These are phyloP conservation scores for Kickxella alabastrina DNA, from an alignment of 192 early-diverging fungal species.

Conservation along the genomic window DNA sequence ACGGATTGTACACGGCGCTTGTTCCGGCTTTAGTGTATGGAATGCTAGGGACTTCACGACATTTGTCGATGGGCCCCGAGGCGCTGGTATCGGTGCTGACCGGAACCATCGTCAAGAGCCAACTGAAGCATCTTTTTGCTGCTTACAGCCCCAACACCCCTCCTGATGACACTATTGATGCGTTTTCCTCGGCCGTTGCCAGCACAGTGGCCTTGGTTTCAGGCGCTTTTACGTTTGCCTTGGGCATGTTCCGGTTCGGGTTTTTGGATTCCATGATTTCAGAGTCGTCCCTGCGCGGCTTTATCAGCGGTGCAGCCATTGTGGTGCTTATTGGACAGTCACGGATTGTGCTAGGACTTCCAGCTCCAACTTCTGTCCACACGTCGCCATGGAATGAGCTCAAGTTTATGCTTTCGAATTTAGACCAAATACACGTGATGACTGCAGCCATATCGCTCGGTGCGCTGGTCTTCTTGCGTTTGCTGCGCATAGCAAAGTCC, in stretches of 20 bases:
- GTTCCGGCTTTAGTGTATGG: conserved; percentile 82
- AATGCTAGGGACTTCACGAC: conserved; percentile 89
- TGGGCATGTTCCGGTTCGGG: conserved; percentile 96
- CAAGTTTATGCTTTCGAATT: conserved; percentile 60
- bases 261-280: conserved; percentile 96
- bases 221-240: conserved; percentile 86
- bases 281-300: conserved; percentile 89
- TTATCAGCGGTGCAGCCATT: conserved; percentile 90
- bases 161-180: conserved; percentile 53
- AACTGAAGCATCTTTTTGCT: conserved; percentile 54
- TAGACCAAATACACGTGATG: conserved; percentile 61
- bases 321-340: conserved; percentile 90
- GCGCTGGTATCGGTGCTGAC: conserved; percentile 85
- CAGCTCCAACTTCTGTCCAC: conserved; percentile 55
- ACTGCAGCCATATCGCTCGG: conserved; percentile 70
- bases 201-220: conserved; percentile 79
- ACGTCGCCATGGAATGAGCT: conserved; percentile 80
- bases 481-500: conserved; percentile 35
- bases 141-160: conserved; percentile 45
- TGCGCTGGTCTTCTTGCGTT: conserved; percentile 69
- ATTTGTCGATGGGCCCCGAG: conserved; percentile 93
- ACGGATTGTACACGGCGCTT: conserved; percentile 87
- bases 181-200: conserved; percentile 50
- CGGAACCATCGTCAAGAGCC: conserved; percentile 63
- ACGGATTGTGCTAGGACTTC: conserved; percentile 68